These are phyloP conservation scores for Scutellaria minor DNA, from an alignment of 257 asterid species.

Conservation along the genomic window DNA sequence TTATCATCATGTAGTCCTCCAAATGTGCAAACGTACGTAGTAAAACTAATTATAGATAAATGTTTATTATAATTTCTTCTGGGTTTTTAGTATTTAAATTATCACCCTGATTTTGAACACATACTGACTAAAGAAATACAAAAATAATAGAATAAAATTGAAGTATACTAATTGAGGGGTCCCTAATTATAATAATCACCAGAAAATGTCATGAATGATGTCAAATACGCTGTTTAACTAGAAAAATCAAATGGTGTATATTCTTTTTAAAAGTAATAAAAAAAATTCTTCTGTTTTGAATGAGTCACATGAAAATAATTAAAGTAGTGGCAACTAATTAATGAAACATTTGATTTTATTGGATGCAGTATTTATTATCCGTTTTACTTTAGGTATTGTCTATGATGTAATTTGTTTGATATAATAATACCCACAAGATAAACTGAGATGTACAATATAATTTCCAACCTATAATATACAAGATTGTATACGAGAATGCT, in stretches of 20 bases:
- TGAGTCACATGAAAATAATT: not conserved
- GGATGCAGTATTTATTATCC: not conserved
- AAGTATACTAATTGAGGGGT: not conserved
- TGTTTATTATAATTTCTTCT: not conserved
- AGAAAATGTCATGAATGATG: slow-evolving; percentile 36
- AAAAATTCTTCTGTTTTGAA: not conserved
- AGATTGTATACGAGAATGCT: too few relatives aligned
- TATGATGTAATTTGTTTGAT: not conserved
- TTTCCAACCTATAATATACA: too few relatives aligned
- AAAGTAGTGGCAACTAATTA: not conserved
- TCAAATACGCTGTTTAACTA: not conserved
- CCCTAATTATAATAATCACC: not conserved
- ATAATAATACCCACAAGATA: too few relatives aligned
- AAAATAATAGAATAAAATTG: not conserved
- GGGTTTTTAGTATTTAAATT: not conserved
- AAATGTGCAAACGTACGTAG: not conserved
- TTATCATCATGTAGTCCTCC: slow-evolving; percentile 16
- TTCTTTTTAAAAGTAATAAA: not conserved
- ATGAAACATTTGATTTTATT: not conserved
- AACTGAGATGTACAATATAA: too few relatives aligned
- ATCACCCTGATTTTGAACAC: not conserved
- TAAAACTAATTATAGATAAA: not conserved
- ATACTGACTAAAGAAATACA: not conserved
- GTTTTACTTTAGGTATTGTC: too few relatives aligned
- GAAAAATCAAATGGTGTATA: not conserved